A percentile compares a stretch with the other conserved stretches of the same genome.
Evolutionary conservation across 2,329 filamentous ascomycete genomes (phyloP).

Genomic region (Chaetomiaceae sp.): DNA sequence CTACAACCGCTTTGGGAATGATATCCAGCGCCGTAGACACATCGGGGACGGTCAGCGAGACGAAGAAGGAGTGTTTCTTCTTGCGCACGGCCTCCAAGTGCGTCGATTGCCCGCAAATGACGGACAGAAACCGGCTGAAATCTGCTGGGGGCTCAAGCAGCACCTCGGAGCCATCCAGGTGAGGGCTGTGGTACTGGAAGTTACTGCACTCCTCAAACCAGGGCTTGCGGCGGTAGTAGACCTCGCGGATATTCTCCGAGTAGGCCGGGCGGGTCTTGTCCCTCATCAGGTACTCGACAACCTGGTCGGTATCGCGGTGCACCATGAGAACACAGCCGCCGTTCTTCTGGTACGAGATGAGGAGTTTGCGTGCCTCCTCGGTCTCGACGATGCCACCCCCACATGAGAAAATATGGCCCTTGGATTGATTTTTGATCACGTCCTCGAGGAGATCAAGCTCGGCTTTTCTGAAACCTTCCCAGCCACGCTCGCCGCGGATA

Average conservation of each 20-base stretch:
- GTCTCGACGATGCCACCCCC: conserved; percentile 91
- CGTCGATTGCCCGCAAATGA: conserved; percentile 59
- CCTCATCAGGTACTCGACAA: conserved; percentile 81
- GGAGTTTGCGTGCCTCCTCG: conserved; percentile 69
- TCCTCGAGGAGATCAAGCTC: conserved; percentile 72
- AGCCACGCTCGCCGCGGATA: conserved; percentile 66
- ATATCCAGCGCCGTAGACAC: conserved; percentile 59
- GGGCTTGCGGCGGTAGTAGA: conserved; percentile 82
- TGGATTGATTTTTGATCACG: conserved; percentile 68
- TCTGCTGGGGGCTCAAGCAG: conserved; percentile 54
- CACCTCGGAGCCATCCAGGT: conserved; percentile 40
- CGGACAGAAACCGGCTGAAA: conserved; percentile 67
- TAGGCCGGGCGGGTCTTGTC: conserved; percentile 93
- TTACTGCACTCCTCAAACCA: conserved; percentile 95
- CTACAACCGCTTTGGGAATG: conserved; percentile 70
- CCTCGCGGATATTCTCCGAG: conserved; percentile 83
- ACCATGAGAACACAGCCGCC: conserved; percentile 85
- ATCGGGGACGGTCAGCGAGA: conserved; percentile 80
- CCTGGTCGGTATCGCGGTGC: conserved; percentile 79
- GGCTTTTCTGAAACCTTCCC: conserved; percentile 80
- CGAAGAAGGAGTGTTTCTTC: conserved; percentile 81
- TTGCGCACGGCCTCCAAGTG: conserved; percentile 55
- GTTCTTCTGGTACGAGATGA: conserved; percentile 66
- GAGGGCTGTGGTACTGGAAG: conserved; percentile 84
- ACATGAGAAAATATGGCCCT: conserved; percentile 82